Conservation (phyloP, 257 asterid species). For the Penstemon barbatus region DNA sequence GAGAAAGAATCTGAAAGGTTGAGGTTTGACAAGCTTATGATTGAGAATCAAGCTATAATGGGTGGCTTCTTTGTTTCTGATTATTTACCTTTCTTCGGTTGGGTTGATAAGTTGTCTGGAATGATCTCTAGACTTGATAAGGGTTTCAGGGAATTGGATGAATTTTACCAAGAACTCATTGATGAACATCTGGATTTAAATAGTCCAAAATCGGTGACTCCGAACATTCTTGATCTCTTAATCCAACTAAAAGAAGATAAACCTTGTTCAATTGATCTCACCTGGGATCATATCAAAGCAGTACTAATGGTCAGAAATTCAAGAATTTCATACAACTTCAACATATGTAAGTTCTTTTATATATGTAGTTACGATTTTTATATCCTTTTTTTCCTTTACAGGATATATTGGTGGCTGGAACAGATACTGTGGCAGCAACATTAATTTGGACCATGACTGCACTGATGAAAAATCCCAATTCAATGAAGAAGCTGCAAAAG, state of each 20-base stretch:
- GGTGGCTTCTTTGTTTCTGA: slow-evolving; percentile 26
- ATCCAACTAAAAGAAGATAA: slow-evolving; percentile 22
- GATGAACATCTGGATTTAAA: slow-evolving; percentile 29
- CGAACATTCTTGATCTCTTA: slow-evolving; percentile 27
- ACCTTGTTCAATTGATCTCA: slow-evolving; percentile 22
- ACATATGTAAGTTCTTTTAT: neutral
- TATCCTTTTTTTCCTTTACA: neutral
- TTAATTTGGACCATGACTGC: slow-evolving; percentile 26
- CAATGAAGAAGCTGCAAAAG: slow-evolving; percentile 19
- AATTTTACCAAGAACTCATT: slow-evolving; percentile 31
- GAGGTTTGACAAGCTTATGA: slow-evolving; percentile 25
- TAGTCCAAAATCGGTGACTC: slow-evolving; percentile 14
- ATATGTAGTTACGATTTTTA: neutral
- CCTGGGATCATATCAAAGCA: slow-evolving; percentile 26
- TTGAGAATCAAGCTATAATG: slow-evolving; percentile 25
- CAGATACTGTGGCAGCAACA: slow-evolving; percentile 15
- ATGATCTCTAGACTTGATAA: slow-evolving; percentile 29
- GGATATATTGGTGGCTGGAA: slow-evolving; percentile 27
- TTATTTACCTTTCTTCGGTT: slow-evolving; percentile 24
- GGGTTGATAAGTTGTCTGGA: slow-evolving; percentile 30
- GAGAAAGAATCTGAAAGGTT: neutral
- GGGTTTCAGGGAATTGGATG: slow-evolving; percentile 22
- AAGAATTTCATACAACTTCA: neutral
- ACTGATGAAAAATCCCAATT: slow-evolving; percentile 21
- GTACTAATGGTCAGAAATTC: slow-evolving; percentile 23